Conservation (phyloP, 2,329 filamentous ascomycete species). For the Septoria linicola region DNA sequence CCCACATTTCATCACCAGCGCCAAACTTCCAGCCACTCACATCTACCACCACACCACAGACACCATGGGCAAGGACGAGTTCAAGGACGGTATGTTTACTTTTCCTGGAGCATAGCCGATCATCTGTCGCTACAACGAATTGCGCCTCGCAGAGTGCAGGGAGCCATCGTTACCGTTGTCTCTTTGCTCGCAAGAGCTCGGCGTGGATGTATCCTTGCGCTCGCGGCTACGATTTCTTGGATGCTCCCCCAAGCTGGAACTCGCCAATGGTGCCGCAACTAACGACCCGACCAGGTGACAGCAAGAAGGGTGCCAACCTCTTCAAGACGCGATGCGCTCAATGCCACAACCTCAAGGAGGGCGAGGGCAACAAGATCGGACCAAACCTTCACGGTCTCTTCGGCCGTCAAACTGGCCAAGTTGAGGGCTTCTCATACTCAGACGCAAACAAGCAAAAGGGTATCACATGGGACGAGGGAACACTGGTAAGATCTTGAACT, state of each 20-base stretch:
- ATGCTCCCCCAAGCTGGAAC: too few relatives aligned
- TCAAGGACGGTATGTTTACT: slow-evolving; percentile 37
- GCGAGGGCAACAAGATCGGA: slow-evolving; percentile 96
- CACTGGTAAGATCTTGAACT: slow-evolving; percentile 65
- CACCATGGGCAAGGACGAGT: slow-evolving; percentile 43
- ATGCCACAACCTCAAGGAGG: slow-evolving; percentile 93
- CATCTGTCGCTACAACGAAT: neutral
- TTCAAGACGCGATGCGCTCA: slow-evolving; percentile 99
- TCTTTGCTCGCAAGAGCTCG: neutral
- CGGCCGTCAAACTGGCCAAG: slow-evolving; percentile 88
- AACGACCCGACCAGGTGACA: slow-evolving; percentile 63
- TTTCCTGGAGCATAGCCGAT: slow-evolving; percentile 8
- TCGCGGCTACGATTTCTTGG: too few relatives aligned
- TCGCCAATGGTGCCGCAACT: slow-evolving; percentile 1
- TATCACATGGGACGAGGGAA: slow-evolving; percentile 80
- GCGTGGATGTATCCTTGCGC: too few relatives aligned
- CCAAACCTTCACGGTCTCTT: slow-evolving; percentile 96
- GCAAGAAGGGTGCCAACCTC: slow-evolving; percentile 95
- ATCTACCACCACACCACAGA: slow-evolving; percentile 17
- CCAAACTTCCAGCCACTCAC: neutral
- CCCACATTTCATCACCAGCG: slow-evolving; percentile 1
- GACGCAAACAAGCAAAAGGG: slow-evolving; percentile 99
- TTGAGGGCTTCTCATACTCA: slow-evolving; percentile 94
- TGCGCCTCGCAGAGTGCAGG: neutral
- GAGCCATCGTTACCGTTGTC: neutral